Percentiles rank a stretch among this genome's conserved stretches.
phyloP scores from a whole-genome alignment of 768 basidiomycete species.

The Pleurotus tuoliensis region DNA sequence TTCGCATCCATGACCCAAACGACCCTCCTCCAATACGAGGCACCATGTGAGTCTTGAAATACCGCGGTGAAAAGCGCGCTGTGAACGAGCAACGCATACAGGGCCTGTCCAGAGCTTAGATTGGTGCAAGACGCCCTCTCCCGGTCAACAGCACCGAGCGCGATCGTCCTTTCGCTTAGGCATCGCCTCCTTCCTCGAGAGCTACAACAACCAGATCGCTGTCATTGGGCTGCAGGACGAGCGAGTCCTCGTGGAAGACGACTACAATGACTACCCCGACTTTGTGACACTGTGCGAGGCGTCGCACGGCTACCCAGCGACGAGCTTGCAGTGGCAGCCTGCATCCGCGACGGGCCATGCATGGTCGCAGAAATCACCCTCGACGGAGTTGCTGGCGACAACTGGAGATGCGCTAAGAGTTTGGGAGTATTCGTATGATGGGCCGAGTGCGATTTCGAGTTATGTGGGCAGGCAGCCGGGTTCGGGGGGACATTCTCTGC shows the following conservation, averaged over 20 bases:
- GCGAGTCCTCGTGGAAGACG: slow-evolving; percentile 81
- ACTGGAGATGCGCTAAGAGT: slow-evolving; percentile 91
- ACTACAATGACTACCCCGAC: slow-evolving; percentile 79
- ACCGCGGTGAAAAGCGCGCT: slow-evolving; percentile 9
- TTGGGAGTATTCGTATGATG: slow-evolving; percentile 83
- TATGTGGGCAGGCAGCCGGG: slow-evolving; percentile 69
- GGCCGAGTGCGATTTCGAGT: slow-evolving; percentile 46
- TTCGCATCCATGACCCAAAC: slow-evolving; percentile 55
- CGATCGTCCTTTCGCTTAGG: slow-evolving; percentile 81
- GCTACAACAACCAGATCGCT: slow-evolving; percentile 78
- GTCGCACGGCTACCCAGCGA: slow-evolving; percentile 89
- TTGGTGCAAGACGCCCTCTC: slow-evolving; percentile 82
- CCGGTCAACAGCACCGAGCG: slow-evolving; percentile 67
- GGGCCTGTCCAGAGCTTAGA: slow-evolving; percentile 86
- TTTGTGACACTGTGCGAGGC: slow-evolving; percentile 84
- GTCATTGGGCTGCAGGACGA: slow-evolving; percentile 81
- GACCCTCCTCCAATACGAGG: slow-evolving; percentile 76
- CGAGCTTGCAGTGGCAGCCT: slow-evolving; percentile 92
- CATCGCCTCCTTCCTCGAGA: slow-evolving; percentile 81
- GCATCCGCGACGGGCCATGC: slow-evolving; percentile 54
- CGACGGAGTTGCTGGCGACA: slow-evolving; percentile 84
- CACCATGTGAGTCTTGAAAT: slow-evolving; percentile 59
- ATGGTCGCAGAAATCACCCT: slow-evolving; percentile 66
- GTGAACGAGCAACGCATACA: slow-evolving; percentile 22
- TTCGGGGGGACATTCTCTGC: slow-evolving; percentile 57